Base-by-base conservation (phyloP, 208 protist genomes). In the Trypanosoma avium region DNA sequence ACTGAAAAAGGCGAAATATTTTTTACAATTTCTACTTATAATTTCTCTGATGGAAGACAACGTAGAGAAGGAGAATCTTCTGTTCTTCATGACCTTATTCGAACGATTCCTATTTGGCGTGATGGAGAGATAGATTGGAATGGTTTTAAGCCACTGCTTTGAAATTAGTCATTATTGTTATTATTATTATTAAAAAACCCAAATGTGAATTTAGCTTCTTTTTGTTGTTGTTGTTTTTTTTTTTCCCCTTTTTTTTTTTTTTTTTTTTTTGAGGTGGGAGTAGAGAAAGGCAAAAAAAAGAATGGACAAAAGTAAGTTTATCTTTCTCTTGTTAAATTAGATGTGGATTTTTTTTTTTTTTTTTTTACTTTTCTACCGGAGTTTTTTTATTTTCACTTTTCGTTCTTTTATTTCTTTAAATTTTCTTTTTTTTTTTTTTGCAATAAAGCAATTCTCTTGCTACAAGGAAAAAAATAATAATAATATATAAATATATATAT, bases 81-180 rank as follows among this genome's bases (percentile, higher is more conserved):
- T 8, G 84, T 79, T 61, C 70, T 95, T 13, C 73, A 80, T 45
- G 47, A 52, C 19, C 75, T 81, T 33, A 69, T 95, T 53, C 58
- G 54, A 19, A 73, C 73, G 9, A 75, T 92, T 47, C 77, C 84
- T 22, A 45, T 77, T 13, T 95, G 85, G 86, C 21, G 63, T 15
- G 64, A 53, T 10, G 85, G 63, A 21, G 46, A 48, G 30, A 67
- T 93, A 4, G 76, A 89, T 40, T 95, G 89, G 89, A 82, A 86
- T 32, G 89, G 84, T 9, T 55, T 71, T 5, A 64, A 68, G 19
- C 84, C 78, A 26, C 22, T 82, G 8, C 61, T 72, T 50, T 72
- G 36, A 63, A 13, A 7, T 26, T 59, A 3, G 55, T 43, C 33
- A 9, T 40, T 67, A 58, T 64, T 45, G 67, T 48, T 73, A 47